Evolutionary conservation across 2,329 filamentous ascomycete species (phyloP), one percentile per base, ranked within the genome.

Genomic region (Diaporthe aspalathi): DNA sequence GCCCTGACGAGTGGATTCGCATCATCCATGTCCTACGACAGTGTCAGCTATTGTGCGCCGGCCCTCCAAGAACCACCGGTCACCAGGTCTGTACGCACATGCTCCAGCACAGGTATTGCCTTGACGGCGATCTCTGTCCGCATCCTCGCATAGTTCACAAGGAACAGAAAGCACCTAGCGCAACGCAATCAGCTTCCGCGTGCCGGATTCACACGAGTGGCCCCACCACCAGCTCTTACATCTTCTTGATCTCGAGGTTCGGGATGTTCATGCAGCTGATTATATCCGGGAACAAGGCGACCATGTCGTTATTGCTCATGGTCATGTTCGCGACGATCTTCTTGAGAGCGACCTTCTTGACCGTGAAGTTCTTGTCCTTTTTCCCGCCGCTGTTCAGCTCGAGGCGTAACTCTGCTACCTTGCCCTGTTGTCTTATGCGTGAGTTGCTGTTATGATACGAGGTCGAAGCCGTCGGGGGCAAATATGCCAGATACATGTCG

Each of bases 231-330:
- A 56, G 9, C 52, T 80, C 89, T 76, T 85, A 98, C 96, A 99
- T 99, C 88, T 99, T 99, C 89, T 99, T 99, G 84, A 99, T 98
- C 83, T 99, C 96, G 81, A 99, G 85, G 78, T 93, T 97, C 67
- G 92, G 92, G 74, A 99, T 93, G 77, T 93, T 91, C 96, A 99
- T 99, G 86, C 95, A 98, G 74, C 87, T 91, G 76, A 99, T 93
- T 72, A 99, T 93, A 80, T 99, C 96, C 22, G 95, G 94, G 77
- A 99, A 99, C 67, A 99, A 86, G 49, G 94, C 94, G 69, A 98
- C 93, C 96, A 99, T 99, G 82, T 99, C 96, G 80, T 98, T 99
- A 84, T 99, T 99, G 89, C 95, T 98, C 96, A 99, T 99, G 75
- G 96, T 99, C 96, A 99, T 99, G 81, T 99, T 99, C 81, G 96